Conservation (phyloP, 2,329 filamentous ascomycete genomes). For the Penicillium verrucosum region DNA sequence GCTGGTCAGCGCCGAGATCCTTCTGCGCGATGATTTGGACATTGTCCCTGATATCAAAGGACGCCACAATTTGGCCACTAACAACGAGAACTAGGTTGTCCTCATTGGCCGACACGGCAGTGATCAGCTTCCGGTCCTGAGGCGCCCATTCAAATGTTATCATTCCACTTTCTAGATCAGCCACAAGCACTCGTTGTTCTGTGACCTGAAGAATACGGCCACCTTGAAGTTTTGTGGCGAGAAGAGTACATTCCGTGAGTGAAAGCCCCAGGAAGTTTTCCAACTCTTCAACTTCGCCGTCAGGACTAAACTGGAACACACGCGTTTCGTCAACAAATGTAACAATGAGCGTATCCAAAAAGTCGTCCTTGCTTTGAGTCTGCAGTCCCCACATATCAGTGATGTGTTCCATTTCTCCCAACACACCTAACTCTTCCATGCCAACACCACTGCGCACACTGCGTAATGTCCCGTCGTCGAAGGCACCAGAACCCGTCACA, state of each 20-base stretch:
- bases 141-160: constrained; percentile 48
- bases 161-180: constrained; percentile 54
- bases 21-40: constrained; percentile 59
- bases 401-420: constrained; percentile 74
- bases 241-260: constrained; percentile 68
- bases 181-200: constrained; percentile 57
- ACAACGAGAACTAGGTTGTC: constrained; percentile 69
- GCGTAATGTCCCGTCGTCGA: constrained; percentile 80
- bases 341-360: constrained; percentile 67
- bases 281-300: constrained; percentile 82
- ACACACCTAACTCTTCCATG: constrained; percentile 77
- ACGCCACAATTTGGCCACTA: constrained; percentile 68
- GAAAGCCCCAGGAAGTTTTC: constrained; percentile 69
- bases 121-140: constrained; percentile 57
- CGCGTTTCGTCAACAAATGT: constrained; percentile 82
- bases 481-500: constrained; percentile 87
- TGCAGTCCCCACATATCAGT: constrained; percentile 70
- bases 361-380: constrained; percentile 44
- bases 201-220: constrained; percentile 75
- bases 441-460: constrained; percentile 93
- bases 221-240: constrained; percentile 63
- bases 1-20: constrained; percentile 63
- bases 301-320: constrained; percentile 69
- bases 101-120: constrained; percentile 71
- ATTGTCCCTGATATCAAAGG: constrained; percentile 61